Conservation (phyloP, 768 basidiomycete species). For the Pisolithus marmoratus region DNA sequence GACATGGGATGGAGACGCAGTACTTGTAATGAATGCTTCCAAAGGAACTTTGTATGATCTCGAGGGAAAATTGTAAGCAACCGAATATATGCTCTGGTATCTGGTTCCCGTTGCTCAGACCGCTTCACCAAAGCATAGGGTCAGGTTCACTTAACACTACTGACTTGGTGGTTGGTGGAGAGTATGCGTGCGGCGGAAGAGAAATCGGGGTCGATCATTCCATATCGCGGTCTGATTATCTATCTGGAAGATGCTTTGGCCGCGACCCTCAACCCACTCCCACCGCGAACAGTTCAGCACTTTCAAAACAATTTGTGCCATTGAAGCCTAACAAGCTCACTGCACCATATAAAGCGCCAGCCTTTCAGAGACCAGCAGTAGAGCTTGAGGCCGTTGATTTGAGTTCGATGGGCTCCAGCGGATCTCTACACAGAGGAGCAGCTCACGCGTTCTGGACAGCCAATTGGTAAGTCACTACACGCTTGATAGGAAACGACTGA, state of each 20-base stretch:
- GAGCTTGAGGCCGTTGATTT: constrained; percentile 38
- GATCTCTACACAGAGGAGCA: constrained; percentile 5
- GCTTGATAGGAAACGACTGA: constrained; percentile 2
- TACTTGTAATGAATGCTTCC: constrained; percentile 46
- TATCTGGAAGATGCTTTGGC: constrained; percentile 64
- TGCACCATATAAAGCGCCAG: constrained; percentile 18
- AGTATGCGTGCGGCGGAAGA: constrained; percentile 43
- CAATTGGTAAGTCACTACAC: constrained; percentile 48
- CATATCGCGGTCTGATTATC: constrained; percentile 49
- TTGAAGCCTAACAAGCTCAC: constrained; percentile 24
- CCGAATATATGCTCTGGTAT: background rate
- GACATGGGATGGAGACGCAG: constrained; percentile 83
- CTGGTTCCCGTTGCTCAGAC: background rate
- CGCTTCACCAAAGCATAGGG: constrained; percentile 37
- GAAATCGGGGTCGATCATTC: constrained; percentile 62
- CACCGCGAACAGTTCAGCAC: constrained; percentile 25
- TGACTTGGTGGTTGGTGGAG: constrained; percentile 31
- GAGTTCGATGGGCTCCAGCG: constrained; percentile 16
- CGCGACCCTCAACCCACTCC: constrained; percentile 18
- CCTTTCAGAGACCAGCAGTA: constrained; percentile 23
- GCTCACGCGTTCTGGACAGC: constrained; percentile 52
- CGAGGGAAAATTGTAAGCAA: constrained; percentile 59
- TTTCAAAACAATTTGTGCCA: constrained; percentile 26
- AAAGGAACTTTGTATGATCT: constrained; percentile 52
- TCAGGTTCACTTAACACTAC: constrained; percentile 42